Evolutionary conservation across 2,329 filamentous ascomycete species (phyloP).

Genomic region (Fusarium anguioides): DNA sequence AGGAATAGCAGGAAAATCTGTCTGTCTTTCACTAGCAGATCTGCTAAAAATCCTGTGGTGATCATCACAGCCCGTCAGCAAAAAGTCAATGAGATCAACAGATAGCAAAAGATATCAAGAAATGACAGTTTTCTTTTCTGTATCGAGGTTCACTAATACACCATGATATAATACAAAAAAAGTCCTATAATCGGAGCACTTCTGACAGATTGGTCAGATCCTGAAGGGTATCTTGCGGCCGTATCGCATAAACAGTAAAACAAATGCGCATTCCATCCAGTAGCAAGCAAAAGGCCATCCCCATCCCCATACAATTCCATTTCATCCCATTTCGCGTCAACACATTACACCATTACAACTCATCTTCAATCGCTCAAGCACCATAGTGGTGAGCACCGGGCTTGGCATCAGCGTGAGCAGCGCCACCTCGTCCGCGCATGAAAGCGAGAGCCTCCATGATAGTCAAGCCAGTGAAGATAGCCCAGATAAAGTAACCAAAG

Average conservation of each 20-base stretch:
- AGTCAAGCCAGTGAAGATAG: slow-evolving; percentile 60
- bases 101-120: too few relatives aligned
- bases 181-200: slow-evolving; percentile 11
- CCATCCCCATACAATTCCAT: too few relatives aligned
- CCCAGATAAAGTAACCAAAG: slow-evolving; percentile 74
- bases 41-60: too few relatives aligned
- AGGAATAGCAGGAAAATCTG: too few relatives aligned
- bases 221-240: slow-evolving; percentile 42
- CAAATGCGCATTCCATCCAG: background rate
- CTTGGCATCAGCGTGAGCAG: slow-evolving; percentile 48
- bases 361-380: slow-evolving; percentile 14
- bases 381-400: slow-evolving; percentile 28
- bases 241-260: slow-evolving; percentile 31
- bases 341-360: slow-evolving; percentile 1
- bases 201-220: slow-evolving; percentile 22
- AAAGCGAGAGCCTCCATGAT: slow-evolving; percentile 60
- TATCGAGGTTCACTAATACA: background rate
- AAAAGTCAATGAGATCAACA: too few relatives aligned
- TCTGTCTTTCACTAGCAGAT: too few relatives aligned
- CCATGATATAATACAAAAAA: slow-evolving; percentile 9
- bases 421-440: slow-evolving; percentile 54
- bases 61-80: too few relatives aligned
- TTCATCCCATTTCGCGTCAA: background rate
- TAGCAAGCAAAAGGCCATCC: background rate
- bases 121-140: slow-evolving; percentile 5